Evolutionary conservation across 495 filamentous ascomycete species (phyloP), one percentile per base, ranked within the genome.

Genomic region (Elasticomyces elasticus): DNA sequence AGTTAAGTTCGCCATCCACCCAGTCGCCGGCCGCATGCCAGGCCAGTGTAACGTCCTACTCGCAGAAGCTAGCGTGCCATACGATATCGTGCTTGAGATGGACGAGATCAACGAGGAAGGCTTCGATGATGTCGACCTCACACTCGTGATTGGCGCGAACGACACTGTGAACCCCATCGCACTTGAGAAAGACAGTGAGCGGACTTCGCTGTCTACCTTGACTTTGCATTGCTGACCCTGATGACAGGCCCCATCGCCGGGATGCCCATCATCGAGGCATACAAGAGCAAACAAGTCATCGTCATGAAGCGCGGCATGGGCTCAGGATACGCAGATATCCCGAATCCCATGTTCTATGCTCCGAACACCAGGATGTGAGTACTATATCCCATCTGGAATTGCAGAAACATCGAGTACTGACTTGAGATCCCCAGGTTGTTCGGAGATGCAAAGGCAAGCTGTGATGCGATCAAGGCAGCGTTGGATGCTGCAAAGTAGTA

Each of bases 261-360:
- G 3, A 91, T 91, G 86, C 86, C 86, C 5, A 85, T 91, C 24
- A 70, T 91, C 54, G 84, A 89, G 52, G 86, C 85, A 24, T 89
- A 86, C 84, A 91, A 89, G 80, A 87, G 84, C 67, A 89, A 88
- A 72, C 85, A 91, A 62, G 84, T 87, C 4, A 76, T 91, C 49
- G 84, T 91, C 13, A 89, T 91, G 86, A 91, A 91, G 72, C 74
- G 86, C 17, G 79, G 85, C 38, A 80, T 89, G 84, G 79, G 81
- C 0, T 85, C 81, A 61, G 86, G 86, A 65, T 91, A 91, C 65
- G 86, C 86, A 30, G 86, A 91, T 66, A 85, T 91, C 4, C 84
- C 82, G 9, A 91, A 91, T 66, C 86, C 86, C 20, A 87, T 91
- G 84, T 90, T 90, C 69, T 89, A 80, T 66, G 87, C 86, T 84